These are phyloP conservation scores for Barbarea vulgaris DNA, from an alignment of 345 rosid species.

Conservation along the genomic window DNA sequence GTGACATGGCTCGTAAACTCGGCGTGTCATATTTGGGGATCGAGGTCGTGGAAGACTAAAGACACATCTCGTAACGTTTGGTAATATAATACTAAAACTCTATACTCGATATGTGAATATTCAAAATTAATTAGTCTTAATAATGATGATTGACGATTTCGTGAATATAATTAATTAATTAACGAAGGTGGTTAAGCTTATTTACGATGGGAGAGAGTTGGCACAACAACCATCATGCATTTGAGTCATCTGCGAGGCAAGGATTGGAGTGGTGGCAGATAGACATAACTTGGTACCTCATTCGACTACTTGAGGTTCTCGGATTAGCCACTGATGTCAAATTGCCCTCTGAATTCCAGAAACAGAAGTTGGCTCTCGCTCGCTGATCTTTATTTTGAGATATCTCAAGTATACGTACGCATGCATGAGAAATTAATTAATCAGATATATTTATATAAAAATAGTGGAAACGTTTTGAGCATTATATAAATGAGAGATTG, in stretches of 20 bases:
- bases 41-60: constrained; percentile 75
- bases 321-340: constrained; percentile 81
- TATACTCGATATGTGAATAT: neutral
- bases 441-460: neutral
- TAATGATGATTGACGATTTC: neutral
- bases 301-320: constrained; percentile 52
- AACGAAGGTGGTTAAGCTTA: constrained; percentile 74
- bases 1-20: constrained; percentile 85
- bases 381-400: neutral
- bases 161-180: neutral
- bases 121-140: too few relatives aligned
- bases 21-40: constrained; percentile 90
- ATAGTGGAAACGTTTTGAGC: neutral
- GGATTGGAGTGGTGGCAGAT: constrained; percentile 94
- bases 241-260: constrained; percentile 75
- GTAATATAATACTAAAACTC: constrained; percentile 38
- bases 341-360: constrained; percentile 59
- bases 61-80: constrained; percentile 83
- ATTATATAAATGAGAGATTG: neutral
- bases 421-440: neutral
- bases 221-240: constrained; percentile 92
- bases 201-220: constrained; percentile 90
- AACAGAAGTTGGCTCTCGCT: constrained; percentile 51
- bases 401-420: neutral
- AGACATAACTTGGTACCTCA: constrained; percentile 77